Conservation (phyloP, 164 flowering plant genomes). For the Vitis labrusca region DNA sequence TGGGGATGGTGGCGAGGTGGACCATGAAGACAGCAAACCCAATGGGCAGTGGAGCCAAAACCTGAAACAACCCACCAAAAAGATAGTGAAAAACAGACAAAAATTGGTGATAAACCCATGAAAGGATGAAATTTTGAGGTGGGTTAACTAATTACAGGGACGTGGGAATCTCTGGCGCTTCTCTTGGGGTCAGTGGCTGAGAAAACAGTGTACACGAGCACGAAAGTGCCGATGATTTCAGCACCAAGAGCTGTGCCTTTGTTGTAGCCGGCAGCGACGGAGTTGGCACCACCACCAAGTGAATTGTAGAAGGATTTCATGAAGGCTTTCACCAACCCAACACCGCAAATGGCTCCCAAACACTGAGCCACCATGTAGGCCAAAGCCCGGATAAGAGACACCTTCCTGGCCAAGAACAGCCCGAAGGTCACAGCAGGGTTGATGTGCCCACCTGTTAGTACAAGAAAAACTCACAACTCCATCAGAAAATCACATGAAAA, state of each 20-base stretch:
- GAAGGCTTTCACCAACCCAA: slow-evolving; percentile 70
- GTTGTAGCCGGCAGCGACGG: slow-evolving; percentile 49
- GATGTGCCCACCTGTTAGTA: slow-evolving; percentile 50
- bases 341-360: slow-evolving; percentile 64
- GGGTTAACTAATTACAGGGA: slow-evolving; percentile 40
- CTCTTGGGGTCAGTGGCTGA: slow-evolving; percentile 81
- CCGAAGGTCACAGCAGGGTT: slow-evolving; percentile 75
- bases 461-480: background rate
- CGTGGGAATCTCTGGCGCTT: slow-evolving; percentile 76
- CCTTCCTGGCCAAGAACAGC: slow-evolving; percentile 62
- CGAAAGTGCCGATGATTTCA: slow-evolving; percentile 67
- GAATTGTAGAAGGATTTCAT: slow-evolving; percentile 45
- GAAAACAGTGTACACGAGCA: slow-evolving; percentile 69
- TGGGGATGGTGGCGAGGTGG: slow-evolving; percentile 77
- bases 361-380: slow-evolving; percentile 68
- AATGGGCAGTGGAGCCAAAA: slow-evolving; percentile 78
- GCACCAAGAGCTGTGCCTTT: slow-evolving; percentile 67
- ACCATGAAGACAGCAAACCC: slow-evolving; percentile 84
- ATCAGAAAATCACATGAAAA: background rate
- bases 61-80: slow-evolving; percentile 25
- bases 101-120: background rate
- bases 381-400: slow-evolving; percentile 57
- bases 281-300: slow-evolving; percentile 60
- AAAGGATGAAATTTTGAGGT: too few species aligned
- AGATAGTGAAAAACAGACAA: background rate